Percentiles rank a stretch among this genome's conserved stretches.
phyloP scores from a whole-genome alignment of 2,329 filamentous ascomycete species.

The Truncatella angustata region DNA sequence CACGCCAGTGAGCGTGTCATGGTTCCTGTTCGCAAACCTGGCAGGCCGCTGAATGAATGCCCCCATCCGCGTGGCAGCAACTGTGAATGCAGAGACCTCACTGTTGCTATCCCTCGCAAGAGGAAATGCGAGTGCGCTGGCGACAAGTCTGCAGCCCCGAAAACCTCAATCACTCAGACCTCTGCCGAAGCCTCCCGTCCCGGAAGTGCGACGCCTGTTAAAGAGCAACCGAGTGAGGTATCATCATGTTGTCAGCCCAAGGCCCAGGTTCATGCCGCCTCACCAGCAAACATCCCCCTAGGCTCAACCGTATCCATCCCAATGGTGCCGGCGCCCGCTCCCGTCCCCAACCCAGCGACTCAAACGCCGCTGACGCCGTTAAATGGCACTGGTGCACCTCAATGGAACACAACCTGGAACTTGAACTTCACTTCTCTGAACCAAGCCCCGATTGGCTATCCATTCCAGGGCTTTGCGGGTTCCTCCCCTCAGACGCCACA shows the following conservation, averaged over 20 bases:
- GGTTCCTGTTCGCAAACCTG: slow-evolving; percentile 11
- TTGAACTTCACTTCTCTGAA: neutral
- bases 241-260: neutral
- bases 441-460: neutral
- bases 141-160: neutral
- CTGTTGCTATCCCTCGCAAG: slow-evolving; percentile 11
- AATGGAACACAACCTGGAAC: slow-evolving; percentile 2
- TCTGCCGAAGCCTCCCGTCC: neutral
- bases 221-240: neutral
- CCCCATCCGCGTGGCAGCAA: slow-evolving; percentile 5
- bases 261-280: too few species aligned
- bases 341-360: neutral
- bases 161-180: neutral
- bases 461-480: neutral
- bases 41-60: slow-evolving; percentile 8
- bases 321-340: neutral
- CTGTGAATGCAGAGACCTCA: slow-evolving; percentile 7
- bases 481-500: neutral
- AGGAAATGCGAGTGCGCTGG: slow-evolving; percentile 6
- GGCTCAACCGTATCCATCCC: too few species aligned
- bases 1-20: slow-evolving; percentile 9
- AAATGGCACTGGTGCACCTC: neutral
- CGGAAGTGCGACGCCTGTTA: neutral
- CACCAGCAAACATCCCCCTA: neutral
- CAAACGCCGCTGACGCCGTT: neutral